Evolutionary conservation across 495 filamentous ascomycete species (phyloP).

Genomic region (Trypethelium eluteriae): DNA sequence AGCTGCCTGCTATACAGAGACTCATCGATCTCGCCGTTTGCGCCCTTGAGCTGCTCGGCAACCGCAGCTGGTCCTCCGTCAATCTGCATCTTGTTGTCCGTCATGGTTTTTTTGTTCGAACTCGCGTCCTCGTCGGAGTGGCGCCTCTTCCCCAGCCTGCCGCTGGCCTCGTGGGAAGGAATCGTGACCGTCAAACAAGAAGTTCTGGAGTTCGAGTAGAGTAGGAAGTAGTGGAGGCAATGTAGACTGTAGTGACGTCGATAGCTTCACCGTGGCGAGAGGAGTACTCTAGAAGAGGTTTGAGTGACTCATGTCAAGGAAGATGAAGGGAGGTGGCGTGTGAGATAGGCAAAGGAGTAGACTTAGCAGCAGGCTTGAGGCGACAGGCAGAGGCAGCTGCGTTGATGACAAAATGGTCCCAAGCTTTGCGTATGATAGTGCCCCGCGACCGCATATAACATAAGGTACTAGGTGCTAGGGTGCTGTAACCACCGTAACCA

Average conservation of each 20-base stretch:
- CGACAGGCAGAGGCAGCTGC: background rate
- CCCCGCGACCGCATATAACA: too few relatives aligned
- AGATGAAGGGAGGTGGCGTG: background rate
- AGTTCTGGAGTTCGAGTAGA: background rate
- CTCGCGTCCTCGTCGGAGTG: conserved; percentile 66
- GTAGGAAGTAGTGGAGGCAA: background rate
- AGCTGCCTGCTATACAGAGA: conserved; percentile 96
- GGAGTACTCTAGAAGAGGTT: too few relatives aligned
- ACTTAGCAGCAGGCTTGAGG: background rate
- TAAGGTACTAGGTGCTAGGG: too few relatives aligned
- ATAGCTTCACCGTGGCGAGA: too few relatives aligned
- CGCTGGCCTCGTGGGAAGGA: conserved; percentile 44
- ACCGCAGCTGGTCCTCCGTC: conserved; percentile 51
- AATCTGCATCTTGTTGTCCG: conserved; percentile 76
- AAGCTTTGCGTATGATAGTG: background rate
- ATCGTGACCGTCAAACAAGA: conserved; percentile 40
- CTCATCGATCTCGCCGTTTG: conserved; percentile 76
- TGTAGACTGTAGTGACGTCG: too few relatives aligned
- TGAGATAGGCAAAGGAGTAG: background rate
- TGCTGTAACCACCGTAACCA: too few relatives aligned
- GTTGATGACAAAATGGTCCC: background rate
- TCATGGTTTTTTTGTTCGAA: conserved; percentile 77
- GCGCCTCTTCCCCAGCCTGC: conserved; percentile 81
- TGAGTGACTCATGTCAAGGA: too few relatives aligned
- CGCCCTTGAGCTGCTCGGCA: conserved; percentile 52